A percentile compares a stretch with the other conserved stretches of the same genome.
Conservation (phyloP, 2,329 filamentous ascomycete genomes). For the Trichoderma sp. region DNA sequence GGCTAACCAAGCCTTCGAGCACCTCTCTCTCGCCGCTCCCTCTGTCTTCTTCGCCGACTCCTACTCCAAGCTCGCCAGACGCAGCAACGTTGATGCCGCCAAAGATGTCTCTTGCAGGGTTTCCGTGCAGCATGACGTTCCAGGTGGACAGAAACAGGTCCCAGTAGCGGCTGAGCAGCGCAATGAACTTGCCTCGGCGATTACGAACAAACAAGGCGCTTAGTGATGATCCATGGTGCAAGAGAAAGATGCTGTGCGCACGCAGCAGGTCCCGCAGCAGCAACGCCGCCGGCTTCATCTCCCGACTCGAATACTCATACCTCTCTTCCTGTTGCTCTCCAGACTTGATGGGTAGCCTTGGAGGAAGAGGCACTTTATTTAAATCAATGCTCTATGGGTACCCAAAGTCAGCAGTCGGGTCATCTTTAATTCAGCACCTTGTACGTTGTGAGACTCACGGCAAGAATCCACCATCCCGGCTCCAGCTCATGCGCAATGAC, state of each 20-base stretch:
- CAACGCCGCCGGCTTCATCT: slow-evolving; percentile 80
- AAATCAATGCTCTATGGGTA: slow-evolving; percentile 63
- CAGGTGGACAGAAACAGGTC: slow-evolving; percentile 68
- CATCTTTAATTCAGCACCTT: background rate
- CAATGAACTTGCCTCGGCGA: slow-evolving; percentile 68
- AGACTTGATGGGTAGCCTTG: slow-evolving; percentile 48
- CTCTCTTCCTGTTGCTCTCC: slow-evolving; percentile 45
- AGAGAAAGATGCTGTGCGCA: slow-evolving; percentile 79
- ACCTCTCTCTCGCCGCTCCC: slow-evolving; percentile 93
- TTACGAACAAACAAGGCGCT: slow-evolving; percentile 66
- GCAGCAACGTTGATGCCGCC: slow-evolving; percentile 85
- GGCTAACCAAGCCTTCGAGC: slow-evolving; percentile 78
- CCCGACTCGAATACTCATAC: slow-evolving; percentile 83
- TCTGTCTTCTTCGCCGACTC: slow-evolving; percentile 92
- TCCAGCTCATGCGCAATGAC: slow-evolving; percentile 87
- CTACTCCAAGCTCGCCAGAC: slow-evolving; percentile 87
- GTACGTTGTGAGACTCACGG: slow-evolving; percentile 56
- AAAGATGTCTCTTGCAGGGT: slow-evolving; percentile 77
- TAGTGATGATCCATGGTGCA: slow-evolving; percentile 82
- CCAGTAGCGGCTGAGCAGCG: slow-evolving; percentile 80
- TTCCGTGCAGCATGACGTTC: slow-evolving; percentile 89
- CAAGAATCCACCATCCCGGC: slow-evolving; percentile 91
- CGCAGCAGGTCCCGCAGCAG: slow-evolving; percentile 78
- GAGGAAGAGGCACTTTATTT: slow-evolving; percentile 68
- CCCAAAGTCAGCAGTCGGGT: slow-evolving; percentile 12